Base-by-base conservation (phyloP, 225 moss, liverwort and hornwort genomes). In the Pleurozium schreberi region DNA sequence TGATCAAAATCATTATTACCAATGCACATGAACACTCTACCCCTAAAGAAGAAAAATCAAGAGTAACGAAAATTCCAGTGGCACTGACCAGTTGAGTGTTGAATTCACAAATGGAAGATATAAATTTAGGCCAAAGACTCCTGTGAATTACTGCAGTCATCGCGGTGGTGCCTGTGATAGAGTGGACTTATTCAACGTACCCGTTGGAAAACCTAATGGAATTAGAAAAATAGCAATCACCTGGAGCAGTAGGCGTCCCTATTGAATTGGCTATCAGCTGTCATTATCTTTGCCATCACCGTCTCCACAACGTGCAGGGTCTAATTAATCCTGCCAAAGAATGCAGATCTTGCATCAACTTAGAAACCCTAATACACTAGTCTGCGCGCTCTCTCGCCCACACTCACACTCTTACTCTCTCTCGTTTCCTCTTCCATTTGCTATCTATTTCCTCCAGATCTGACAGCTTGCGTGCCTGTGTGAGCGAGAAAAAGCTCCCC, bases 261-360 rank as follows among this genome's bases (percentile, higher is more conserved):
- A 75, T 81, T 55, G 89, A 90, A 92, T 82, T 88, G 85, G 86
- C 81, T 78, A 82, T 87, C 90, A 81, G 67, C 87, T 91, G 75
- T 84, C 57, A 84, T 68, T 81, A 89, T 81, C 90, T 76, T 87
- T 84, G 81, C 73, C 87, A 90, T 92, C 80, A 91, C 85, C 25
- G 55, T 88, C 84, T 90, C 82, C 88, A 85, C 88, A 86, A 67
- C 63, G 85, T 69, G 88, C 90, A 88, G 87, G 89, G 84, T 28
- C 70, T 87, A 87, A 87, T 61, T 78, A 92, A 85, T 84, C 88
- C 90, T 88, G 92, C 84, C 82, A 92, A 76, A 92, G 90, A 90
- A 91, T 88, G 86, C 88, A 90, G 90, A 89, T 90, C 88, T 90
- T 85, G 89, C 89, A 86, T 82, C 58, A 87, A 75, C 69, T 57